Evolutionary conservation across 768 basidiomycete genomes (phyloP).

Genomic region (Hygrophorus pudorinus): DNA sequence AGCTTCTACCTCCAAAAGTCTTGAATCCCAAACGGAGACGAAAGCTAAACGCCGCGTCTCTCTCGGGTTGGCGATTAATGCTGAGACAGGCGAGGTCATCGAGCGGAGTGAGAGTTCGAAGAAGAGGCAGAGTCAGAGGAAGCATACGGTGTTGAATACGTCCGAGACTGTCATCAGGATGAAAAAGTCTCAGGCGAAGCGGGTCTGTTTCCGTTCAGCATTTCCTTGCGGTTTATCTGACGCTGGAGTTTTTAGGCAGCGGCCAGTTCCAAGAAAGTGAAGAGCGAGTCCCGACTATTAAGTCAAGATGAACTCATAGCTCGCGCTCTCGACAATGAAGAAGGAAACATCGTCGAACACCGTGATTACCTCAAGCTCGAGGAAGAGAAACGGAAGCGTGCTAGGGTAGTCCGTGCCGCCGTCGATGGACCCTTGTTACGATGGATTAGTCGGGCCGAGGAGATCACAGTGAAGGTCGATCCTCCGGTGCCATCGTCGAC

Average conservation of each 20-base stretch:
- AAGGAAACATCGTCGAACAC: slow-evolving; percentile 73
- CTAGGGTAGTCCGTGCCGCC: slow-evolving; percentile 47
- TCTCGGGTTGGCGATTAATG: slow-evolving; percentile 43
- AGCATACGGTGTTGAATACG: slow-evolving; percentile 63
- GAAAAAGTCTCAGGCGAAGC: slow-evolving; percentile 54
- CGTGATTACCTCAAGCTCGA: slow-evolving; percentile 70
- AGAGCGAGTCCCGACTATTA: slow-evolving; percentile 36
- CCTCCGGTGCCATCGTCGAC: slow-evolving; percentile 4
- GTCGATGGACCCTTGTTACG: slow-evolving; percentile 60
- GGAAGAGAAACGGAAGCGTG: slow-evolving; percentile 71
- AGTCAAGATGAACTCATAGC: slow-evolving; percentile 83
- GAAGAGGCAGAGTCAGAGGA: slow-evolving; percentile 52
- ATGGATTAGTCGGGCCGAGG: slow-evolving; percentile 61
- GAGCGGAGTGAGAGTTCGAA: slow-evolving; percentile 22
- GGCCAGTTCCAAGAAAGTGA: slow-evolving; percentile 49
- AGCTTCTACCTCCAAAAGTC: slow-evolving; percentile 15
- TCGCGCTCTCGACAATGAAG: slow-evolving; percentile 78
- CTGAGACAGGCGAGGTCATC: slow-evolving; percentile 52
- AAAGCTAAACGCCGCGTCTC: slow-evolving; percentile 42
- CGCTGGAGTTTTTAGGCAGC: slow-evolving; percentile 33
- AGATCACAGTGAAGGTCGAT: slow-evolving; percentile 34
- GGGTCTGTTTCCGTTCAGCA: slow-evolving; percentile 25
- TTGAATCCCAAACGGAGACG: slow-evolving; percentile 15
- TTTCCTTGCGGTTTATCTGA: not conserved
- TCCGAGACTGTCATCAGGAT: slow-evolving; percentile 55